phyloP scores from a whole-genome alignment of 176 grass and related monocot species.

The Secale cereale region DNA sequence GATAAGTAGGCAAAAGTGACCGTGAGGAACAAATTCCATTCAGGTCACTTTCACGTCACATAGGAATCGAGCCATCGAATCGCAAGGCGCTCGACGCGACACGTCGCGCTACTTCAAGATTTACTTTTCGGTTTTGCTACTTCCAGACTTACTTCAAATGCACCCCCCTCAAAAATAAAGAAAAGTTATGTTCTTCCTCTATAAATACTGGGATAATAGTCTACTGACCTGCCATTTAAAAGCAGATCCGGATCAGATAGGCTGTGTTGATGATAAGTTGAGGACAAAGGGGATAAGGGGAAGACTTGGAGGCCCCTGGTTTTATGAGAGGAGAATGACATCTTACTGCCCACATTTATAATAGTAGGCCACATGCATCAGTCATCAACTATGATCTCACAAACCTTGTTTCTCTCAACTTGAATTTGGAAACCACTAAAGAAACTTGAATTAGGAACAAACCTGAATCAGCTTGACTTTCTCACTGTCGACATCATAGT shows the following conservation, averaged over 20 bases:
- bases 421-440: not conserved
- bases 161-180: not conserved
- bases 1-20: not conserved
- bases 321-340: not conserved
- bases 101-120: not conserved
- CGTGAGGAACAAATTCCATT: too few relatives aligned
- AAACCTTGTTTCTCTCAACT: not conserved
- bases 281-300: not conserved
- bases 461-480: constrained; percentile 5
- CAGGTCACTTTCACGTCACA: not conserved
- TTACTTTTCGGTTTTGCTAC: not conserved
- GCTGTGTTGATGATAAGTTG: not conserved
- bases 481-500: not conserved
- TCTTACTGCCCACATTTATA: not conserved
- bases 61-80: not conserved
- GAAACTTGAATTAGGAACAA: not conserved
- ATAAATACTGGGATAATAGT: not conserved
- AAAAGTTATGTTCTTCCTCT: not conserved
- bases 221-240: not conserved
- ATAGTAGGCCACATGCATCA: not conserved
- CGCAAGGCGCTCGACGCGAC: not conserved
- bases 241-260: not conserved
- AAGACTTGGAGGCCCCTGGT: not conserved
- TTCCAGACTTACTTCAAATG: not conserved
- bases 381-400: not conserved